Conservation (phyloP, 495 filamentous ascomycete genomes). For the Daldinia bambusicola region DNA sequence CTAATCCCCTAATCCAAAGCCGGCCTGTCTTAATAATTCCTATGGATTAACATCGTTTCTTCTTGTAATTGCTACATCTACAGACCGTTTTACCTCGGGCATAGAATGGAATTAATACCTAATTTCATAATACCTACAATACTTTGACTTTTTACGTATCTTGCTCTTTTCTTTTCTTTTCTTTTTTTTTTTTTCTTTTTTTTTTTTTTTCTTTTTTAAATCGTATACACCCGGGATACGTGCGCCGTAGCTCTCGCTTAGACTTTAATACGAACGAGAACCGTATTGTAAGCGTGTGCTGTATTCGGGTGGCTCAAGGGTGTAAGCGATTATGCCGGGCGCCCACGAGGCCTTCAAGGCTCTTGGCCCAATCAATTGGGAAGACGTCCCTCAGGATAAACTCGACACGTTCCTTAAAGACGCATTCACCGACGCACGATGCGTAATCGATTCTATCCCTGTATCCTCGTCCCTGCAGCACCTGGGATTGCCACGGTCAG, state of each 20-base stretch:
- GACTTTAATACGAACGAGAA: conserved; percentile 6
- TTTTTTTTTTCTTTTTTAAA: not conserved
- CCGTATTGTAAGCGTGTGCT: not conserved
- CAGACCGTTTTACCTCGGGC: not conserved
- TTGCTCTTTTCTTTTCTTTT: not conserved
- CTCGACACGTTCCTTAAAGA: conserved; percentile 65
- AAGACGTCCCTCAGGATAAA: conserved; percentile 64
- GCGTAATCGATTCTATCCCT: conserved; percentile 81
- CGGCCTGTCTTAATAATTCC: conserved; percentile 2
- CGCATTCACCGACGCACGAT: conserved; percentile 70
- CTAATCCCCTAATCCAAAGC: conserved; percentile 3
- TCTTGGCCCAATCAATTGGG: conserved; percentile 77
- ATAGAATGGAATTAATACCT: conserved; percentile 24
- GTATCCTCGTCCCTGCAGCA: conserved; percentile 40
- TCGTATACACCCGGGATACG: conserved; percentile 1
- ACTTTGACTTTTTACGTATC: conserved; percentile 7
- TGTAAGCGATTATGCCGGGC: conserved; percentile 60
- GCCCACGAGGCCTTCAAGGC: conserved; percentile 79
- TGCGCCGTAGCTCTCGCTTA: not conserved
- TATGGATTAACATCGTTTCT: conserved; percentile 8
- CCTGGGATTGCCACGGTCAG: conserved; percentile 43
- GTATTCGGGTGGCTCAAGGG: not conserved
- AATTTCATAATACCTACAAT: not conserved
- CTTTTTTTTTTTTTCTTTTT: not conserved
- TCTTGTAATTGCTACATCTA: conserved; percentile 17